Conservation (phyloP, 2,329 filamentous ascomycete species). For the Claviceps sp. region DNA sequence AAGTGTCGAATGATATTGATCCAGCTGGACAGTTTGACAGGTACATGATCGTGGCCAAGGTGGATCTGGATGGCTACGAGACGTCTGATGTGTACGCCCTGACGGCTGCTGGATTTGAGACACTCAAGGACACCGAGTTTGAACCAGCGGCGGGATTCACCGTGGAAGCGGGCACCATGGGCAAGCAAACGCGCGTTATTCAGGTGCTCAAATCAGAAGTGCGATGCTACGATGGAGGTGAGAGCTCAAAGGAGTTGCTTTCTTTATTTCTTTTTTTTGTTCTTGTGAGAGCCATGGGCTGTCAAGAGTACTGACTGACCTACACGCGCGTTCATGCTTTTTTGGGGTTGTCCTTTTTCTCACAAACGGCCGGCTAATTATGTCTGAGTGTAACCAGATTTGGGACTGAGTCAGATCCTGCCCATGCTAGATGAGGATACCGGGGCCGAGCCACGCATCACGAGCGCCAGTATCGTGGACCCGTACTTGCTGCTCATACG, state of each 20-base stretch:
- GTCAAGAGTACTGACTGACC: neutral
- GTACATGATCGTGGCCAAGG: slow-evolving; percentile 73
- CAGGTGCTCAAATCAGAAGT: slow-evolving; percentile 81
- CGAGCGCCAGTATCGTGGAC: slow-evolving; percentile 73
- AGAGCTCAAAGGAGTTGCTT: slow-evolving; percentile 17
- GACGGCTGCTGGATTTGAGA: slow-evolving; percentile 60
- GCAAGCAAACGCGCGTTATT: slow-evolving; percentile 67
- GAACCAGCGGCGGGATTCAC: slow-evolving; percentile 81
- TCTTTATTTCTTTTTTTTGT: neutral
- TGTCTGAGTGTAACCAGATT: slow-evolving; percentile 38
- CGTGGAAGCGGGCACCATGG: slow-evolving; percentile 72
- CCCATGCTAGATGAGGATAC: slow-evolving; percentile 87
- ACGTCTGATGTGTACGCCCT: slow-evolving; percentile 67
- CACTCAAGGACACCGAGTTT: slow-evolving; percentile 74
- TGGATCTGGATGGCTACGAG: slow-evolving; percentile 54
- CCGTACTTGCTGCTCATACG: slow-evolving; percentile 73
- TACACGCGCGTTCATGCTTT: neutral
- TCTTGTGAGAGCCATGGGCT: neutral
- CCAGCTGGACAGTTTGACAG: slow-evolving; percentile 54
- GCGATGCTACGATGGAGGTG: slow-evolving; percentile 79
- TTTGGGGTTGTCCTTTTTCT: too few species aligned
- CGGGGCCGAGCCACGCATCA: slow-evolving; percentile 63
- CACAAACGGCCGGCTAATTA: too few species aligned
- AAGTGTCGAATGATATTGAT: slow-evolving; percentile 41
- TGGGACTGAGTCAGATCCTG: slow-evolving; percentile 80